Conservation (phyloP, 306 rosid species). For the Glycyrrhiza uralensis region DNA sequence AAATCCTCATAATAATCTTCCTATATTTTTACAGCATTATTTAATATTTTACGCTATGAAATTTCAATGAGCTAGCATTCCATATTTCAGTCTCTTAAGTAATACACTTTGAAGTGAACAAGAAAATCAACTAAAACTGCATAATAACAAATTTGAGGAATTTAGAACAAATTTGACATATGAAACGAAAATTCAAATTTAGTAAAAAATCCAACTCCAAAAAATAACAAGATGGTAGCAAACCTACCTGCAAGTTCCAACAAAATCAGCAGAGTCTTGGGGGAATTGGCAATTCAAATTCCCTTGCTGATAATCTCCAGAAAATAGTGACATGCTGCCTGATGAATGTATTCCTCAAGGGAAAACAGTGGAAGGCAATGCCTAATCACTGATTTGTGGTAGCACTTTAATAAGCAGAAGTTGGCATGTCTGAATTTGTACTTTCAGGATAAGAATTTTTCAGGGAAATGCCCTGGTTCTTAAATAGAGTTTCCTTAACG, state of each 20-base stretch:
- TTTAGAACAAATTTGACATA: too few species aligned
- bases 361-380: conserved; percentile 12
- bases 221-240: neutral
- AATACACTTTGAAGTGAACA: neutral
- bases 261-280: neutral
- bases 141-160: too few species aligned
- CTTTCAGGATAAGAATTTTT: conserved; percentile 22
- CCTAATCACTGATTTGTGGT: neutral
- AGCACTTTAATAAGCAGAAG: conserved; percentile 40
- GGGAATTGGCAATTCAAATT: neutral
- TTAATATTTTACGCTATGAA: neutral
- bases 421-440: conserved; percentile 40
- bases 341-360: conserved; percentile 19
- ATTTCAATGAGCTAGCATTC: neutral
- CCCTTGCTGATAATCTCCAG: neutral
- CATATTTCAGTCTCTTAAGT: neutral
- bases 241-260: conserved; percentile 9
- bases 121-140: neutral
- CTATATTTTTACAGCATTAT: neutral
- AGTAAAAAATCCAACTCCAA: neutral
- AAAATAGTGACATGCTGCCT: neutral
- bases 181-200: neutral
- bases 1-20: neutral
- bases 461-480: conserved; percentile 27
- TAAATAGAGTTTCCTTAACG: conserved; percentile 39